phyloP scores from a whole-genome alignment of 495 filamentous ascomycete genomes.

The Hypoxylon perforatum region DNA sequence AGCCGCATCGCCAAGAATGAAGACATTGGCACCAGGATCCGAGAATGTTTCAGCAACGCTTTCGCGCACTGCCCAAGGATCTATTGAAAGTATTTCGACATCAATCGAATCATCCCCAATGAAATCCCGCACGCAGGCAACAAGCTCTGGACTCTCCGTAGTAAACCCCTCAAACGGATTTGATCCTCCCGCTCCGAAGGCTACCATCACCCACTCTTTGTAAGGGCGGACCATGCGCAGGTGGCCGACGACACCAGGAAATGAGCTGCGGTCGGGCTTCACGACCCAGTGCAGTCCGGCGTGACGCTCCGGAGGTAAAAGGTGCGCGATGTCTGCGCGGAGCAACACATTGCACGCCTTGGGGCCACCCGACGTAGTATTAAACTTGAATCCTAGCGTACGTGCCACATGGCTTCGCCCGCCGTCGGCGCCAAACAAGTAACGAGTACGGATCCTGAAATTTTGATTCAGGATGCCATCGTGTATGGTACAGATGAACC shows the following conservation, averaged over 20 bases:
- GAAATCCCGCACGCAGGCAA: background rate
- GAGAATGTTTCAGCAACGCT: no score
- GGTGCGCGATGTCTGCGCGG: background rate
- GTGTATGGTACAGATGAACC: background rate
- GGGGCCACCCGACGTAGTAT: no score
- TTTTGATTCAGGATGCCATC: background rate
- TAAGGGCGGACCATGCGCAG: slow-evolving; percentile 66
- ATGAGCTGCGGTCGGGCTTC: background rate
- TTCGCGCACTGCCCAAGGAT: background rate
- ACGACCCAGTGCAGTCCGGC: background rate
- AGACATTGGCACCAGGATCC: no score
- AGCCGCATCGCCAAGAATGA: slow-evolving; percentile 60
- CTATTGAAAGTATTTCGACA: background rate
- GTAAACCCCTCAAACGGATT: background rate
- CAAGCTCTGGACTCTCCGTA: background rate
- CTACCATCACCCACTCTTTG: slow-evolving; percentile 67
- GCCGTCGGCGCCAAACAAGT: slow-evolving; percentile 67
- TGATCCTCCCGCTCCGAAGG: slow-evolving; percentile 54
- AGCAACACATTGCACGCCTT: background rate
- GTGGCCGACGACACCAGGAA: slow-evolving; percentile 51
- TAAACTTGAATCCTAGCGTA: slow-evolving; percentile 49
- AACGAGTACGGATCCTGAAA: slow-evolving; percentile 61
- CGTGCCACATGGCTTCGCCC: slow-evolving; percentile 58
- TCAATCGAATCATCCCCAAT: background rate
- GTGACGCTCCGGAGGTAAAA: background rate